phyloP scores from a whole-genome alignment of 2,329 filamentous ascomycete species.

The Penicillium concentricum region DNA sequence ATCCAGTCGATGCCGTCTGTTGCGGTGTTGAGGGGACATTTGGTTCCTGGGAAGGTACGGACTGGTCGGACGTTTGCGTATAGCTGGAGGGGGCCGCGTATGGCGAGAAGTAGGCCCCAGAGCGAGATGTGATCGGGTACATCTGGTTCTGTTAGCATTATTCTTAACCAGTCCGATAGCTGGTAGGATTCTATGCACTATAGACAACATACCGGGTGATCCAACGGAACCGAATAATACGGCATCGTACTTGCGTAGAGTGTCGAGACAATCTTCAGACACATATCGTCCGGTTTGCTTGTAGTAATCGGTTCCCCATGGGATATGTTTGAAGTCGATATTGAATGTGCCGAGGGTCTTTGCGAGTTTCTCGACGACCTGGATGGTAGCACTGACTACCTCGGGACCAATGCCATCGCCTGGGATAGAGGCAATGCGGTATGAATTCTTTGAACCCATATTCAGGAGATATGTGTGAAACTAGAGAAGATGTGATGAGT shows the following conservation, averaged over 20 bases:
- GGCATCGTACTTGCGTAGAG: constrained; percentile 53
- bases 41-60: constrained; percentile 49
- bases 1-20: constrained; percentile 56
- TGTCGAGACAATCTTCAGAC: constrained; percentile 51
- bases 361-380: constrained; percentile 49
- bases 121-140: constrained; percentile 59
- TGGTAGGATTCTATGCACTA: background rate
- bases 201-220: constrained; percentile 47
- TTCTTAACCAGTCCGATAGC: accelerated
- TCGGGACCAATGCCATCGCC: constrained; percentile 65
- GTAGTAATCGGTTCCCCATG: constrained; percentile 42
- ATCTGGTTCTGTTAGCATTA: constrained; percentile 31
- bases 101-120: constrained; percentile 56
- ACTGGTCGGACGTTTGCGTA: constrained; percentile 59
- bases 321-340: constrained; percentile 52
- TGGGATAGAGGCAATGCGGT: constrained; percentile 60
- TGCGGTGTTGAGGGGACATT: constrained; percentile 50
- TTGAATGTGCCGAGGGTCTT: constrained; percentile 45
- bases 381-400: constrained; percentile 58
- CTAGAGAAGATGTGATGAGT: background rate
- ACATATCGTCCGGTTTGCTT: constrained; percentile 55
- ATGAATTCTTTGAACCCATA: constrained; percentile 24
- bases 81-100: constrained; percentile 56
- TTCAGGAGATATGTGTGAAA: background rate
- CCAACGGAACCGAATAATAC: constrained; percentile 62